Base-by-base conservation (phyloP, 2,329 filamentous ascomycete species). In the Huntiella moniliformis region DNA sequence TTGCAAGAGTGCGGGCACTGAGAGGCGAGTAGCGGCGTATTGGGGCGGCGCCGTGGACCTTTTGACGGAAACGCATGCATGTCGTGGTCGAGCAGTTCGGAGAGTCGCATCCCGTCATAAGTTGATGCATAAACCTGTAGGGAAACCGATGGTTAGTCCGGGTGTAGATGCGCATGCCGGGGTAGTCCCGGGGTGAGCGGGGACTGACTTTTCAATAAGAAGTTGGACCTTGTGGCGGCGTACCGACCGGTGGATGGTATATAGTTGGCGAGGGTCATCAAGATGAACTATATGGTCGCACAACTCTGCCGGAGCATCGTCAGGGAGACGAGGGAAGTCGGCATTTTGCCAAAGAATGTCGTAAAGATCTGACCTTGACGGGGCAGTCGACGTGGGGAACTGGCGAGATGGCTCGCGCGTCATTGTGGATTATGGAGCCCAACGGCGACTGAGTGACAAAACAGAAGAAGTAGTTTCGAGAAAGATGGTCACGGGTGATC, bases 1-100 rank as follows among this genome's bases (percentile, higher is more conserved):
- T 73, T 10, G 86, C 86, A 31, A 94, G 63, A 1, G 82, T 83
- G 54, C 84, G 74, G 6, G 86, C 85, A 55, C 84, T 93, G 39
- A 85, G 75, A 16, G 79, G 71, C 48, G 80, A 93, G 55, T 87
- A 91, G 55, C 79, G 73, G 50, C 84, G 77, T 53, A 85, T 72
- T 2, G 84, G 84, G 1, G 71, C 71, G 52, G 74, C 74, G 32
- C 71, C 73, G 18, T 74, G 71, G 36, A 78, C 63, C 52, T 81
- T 73, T 59, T 73, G 80, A 46, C 82, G 76, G 58, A 74, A 85
- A 51, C 78, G 85, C 56, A 88, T 80, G 63, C 86, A 94, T 11
- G 83, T 88, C 11, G 83, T 63, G 1, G 77, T 88, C 33, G 67
- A 67, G 61, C 86, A 94, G 44, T 68, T 65, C 45, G 68, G 64